phyloP scores from a whole-genome alignment of 257 asterid species.

The Solanum pinnatisectum region DNA sequence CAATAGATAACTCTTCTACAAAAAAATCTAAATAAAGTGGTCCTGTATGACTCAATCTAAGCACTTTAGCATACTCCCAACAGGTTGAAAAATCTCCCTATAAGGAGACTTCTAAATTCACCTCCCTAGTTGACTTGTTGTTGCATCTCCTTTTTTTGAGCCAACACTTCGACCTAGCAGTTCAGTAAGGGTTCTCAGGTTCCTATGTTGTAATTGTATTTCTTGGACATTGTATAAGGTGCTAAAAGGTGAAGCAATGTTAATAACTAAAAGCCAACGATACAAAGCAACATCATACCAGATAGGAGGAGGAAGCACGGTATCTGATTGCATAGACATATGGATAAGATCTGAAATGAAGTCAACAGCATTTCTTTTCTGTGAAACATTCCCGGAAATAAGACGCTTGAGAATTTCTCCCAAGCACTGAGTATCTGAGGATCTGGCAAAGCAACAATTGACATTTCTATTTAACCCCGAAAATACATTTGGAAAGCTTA shows the following conservation, averaged over 20 bases:
- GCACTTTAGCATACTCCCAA: too few relatives aligned
- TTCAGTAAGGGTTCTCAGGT: not conserved
- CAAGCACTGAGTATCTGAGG: constrained; percentile 49
- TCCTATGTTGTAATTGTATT: not conserved
- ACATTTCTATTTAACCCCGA: constrained; percentile 6
- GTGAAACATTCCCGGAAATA: constrained; percentile 41
- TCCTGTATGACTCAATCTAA: not conserved
- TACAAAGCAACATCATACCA: constrained; percentile 30
- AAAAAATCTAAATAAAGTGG: not conserved
- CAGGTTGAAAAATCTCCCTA: too few relatives aligned
- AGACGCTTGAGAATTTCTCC: constrained; percentile 51
- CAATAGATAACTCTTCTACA: not conserved
- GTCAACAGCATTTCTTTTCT: constrained; percentile 72
- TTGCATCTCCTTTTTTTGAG: not conserved
- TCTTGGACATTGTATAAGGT: not conserved
- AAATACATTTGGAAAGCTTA: not conserved
- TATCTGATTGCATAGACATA: constrained; percentile 38
- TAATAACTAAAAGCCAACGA: not conserved
- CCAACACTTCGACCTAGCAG: not conserved
- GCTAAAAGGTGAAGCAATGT: not conserved
- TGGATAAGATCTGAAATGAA: constrained; percentile 52
- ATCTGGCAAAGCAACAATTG: constrained; percentile 34
- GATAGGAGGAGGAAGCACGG: constrained; percentile 33
- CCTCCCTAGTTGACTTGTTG: not conserved
- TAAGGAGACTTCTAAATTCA: not conserved